phyloP scores from a whole-genome alignment of 805 yeast genomes.

The Ogataea wickerhamii region DNA sequence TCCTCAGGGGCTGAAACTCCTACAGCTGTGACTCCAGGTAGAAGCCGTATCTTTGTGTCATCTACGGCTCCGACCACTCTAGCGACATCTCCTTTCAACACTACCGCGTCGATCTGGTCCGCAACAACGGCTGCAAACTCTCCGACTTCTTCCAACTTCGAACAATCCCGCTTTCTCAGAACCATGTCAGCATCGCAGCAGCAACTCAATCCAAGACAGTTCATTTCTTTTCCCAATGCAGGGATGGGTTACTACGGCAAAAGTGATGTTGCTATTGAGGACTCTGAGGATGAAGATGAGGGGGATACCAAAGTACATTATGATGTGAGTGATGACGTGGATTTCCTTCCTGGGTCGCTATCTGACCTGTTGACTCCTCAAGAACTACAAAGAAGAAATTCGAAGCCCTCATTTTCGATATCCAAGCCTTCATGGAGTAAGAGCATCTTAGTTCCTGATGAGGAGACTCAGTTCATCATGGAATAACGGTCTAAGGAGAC shows the following conservation, averaged over 20 bases:
- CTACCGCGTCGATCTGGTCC: slow-evolving; percentile 23
- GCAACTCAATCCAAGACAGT: slow-evolving; percentile 9
- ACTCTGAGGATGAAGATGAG: slow-evolving; percentile 31
- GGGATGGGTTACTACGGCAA: background rate
- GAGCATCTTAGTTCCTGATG: slow-evolving; percentile 20
- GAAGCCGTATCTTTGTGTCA: background rate
- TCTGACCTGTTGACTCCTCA: slow-evolving; percentile 81
- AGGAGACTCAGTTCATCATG: slow-evolving; percentile 38
- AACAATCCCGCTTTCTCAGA: slow-evolving; percentile 12
- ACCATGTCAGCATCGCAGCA: slow-evolving; percentile 13
- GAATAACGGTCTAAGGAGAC: slow-evolving; percentile 23
- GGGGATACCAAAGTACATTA: slow-evolving; percentile 30
- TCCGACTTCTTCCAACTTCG: slow-evolving; percentile 9
- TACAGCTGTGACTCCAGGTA: background rate
- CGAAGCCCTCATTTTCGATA: slow-evolving; percentile 36
- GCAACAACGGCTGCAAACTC: slow-evolving; percentile 11
- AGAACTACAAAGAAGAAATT: slow-evolving; percentile 64
- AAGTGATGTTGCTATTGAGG: slow-evolving; percentile 19
- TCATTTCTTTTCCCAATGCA: slow-evolving; percentile 4
- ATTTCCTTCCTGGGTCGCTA: slow-evolving; percentile 76
- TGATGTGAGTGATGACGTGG: slow-evolving; percentile 53
- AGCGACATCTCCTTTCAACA: slow-evolving; percentile 25
- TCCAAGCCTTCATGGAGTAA: slow-evolving; percentile 7
- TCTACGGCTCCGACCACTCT: slow-evolving; percentile 13
- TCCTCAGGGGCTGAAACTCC: slow-evolving; percentile 4